Evolutionary conservation across 306 rosid genomes (phyloP).

Genomic region (Rosa lucieae): DNA sequence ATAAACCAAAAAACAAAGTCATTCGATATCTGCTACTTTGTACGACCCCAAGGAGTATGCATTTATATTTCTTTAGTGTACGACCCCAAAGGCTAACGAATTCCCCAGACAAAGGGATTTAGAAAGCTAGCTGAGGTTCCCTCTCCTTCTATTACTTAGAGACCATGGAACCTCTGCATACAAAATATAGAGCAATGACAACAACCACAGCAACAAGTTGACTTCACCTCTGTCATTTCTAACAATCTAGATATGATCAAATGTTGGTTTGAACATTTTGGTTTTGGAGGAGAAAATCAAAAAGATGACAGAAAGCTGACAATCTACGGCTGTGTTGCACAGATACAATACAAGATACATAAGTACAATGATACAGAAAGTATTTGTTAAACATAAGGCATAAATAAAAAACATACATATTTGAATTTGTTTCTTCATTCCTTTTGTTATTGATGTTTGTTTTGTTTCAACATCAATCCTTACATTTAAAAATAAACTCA

Average conservation of each 20-base stretch:
- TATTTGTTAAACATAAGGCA: not conserved
- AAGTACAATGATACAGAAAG: not conserved
- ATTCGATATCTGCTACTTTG: not conserved
- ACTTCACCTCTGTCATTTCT: not conserved
- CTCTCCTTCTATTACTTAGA: not conserved
- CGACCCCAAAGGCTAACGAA: not conserved
- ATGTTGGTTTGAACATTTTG: not conserved
- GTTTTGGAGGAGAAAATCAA: not conserved
- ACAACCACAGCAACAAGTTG: not conserved
- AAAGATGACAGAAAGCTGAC: not conserved
- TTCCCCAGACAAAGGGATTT: not conserved
- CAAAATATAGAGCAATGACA: not conserved
- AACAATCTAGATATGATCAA: not conserved
- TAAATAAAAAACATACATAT: not conserved
- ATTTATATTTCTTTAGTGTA: too few species aligned
- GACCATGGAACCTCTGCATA: constrained; percentile 1
- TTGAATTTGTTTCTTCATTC: not conserved
- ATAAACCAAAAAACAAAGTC: not conserved
- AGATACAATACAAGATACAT: not conserved
- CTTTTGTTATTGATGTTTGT: not conserved
- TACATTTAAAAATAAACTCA: not conserved
- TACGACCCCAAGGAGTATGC: not conserved
- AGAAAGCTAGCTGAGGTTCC: not conserved
- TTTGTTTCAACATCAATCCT: not conserved
- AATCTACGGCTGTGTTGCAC: not conserved